Evolutionary conservation across 2,329 filamentous ascomycete species (phyloP).

Genomic region (Paraphaeosphaeria minitans): DNA sequence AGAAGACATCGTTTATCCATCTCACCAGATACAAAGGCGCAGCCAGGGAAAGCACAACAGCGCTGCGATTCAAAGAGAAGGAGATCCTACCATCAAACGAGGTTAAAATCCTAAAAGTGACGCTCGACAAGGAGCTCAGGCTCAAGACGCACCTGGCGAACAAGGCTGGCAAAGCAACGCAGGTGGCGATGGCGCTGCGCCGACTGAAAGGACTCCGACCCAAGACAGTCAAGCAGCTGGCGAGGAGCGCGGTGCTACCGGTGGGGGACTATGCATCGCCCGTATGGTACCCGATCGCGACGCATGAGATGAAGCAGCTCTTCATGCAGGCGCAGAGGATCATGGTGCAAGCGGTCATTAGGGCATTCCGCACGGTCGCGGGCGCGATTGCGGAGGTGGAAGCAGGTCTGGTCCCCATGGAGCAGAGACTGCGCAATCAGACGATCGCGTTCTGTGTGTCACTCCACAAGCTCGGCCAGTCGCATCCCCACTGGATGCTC

Average conservation of each 20-base stretch:
- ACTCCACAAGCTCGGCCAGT: slow-evolving; percentile 21
- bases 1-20: slow-evolving; percentile 44
- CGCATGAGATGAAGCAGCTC: slow-evolving; percentile 17
- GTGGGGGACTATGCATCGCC: slow-evolving; percentile 17
- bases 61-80: slow-evolving; percentile 17
- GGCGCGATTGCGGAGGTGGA: slow-evolving; percentile 15
- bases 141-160: slow-evolving; percentile 20
- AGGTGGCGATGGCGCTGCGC: slow-evolving; percentile 14
- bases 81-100: slow-evolving; percentile 15
- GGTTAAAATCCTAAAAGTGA: slow-evolving; percentile 23
- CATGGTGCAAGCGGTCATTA: slow-evolving; percentile 15
- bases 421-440: slow-evolving; percentile 20
- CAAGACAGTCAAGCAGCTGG: slow-evolving; percentile 15
- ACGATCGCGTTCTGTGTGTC: slow-evolving; percentile 22
- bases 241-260: slow-evolving; percentile 12
- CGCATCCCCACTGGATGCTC: slow-evolving; percentile 21
- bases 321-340: slow-evolving; percentile 13
- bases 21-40: slow-evolving; percentile 33
- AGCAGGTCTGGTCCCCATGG: slow-evolving; percentile 15
- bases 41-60: slow-evolving; percentile 12
- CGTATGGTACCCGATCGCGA: slow-evolving; percentile 15
- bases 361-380: slow-evolving; percentile 15
- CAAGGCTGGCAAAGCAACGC: slow-evolving; percentile 18
- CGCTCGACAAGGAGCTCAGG: slow-evolving; percentile 19
- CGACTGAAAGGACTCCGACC: slow-evolving; percentile 15